Base-by-base conservation (phyloP, 2,329 filamentous ascomycete species). In the Penicillium sp. region DNA sequence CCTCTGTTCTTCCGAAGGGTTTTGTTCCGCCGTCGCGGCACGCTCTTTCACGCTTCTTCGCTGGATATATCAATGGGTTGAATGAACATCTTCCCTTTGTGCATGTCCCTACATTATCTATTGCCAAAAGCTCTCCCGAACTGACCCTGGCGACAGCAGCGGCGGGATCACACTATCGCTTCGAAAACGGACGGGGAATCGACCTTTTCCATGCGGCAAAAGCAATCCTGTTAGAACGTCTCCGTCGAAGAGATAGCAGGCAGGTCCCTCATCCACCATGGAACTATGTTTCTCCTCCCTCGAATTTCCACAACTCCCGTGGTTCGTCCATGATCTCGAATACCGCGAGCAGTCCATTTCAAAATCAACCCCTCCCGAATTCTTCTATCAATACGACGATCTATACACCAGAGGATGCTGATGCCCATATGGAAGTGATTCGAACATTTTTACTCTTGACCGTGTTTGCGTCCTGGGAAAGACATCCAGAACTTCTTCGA, bases 381-480 rank as follows among this genome's bases (percentile, higher is more conserved):
- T 63, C 65, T 38, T 56, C 70, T 5, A 34, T 69, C 18, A 73
- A 73, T 42, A 53, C 64, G 28, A 66, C 70, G 18, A 68, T 64
- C 10, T 72, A 72, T 48, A 63, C 65, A 1, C 63, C 60, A 10
- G 72, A 75, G 51, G 76, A 78, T 54, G 74, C 73, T 13, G 74
- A 76, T 59, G 74, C 74, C 24, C 73, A 76, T 46, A 77, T 79
- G 70, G 76, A 79, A 58, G 74, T 78, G 6, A 77, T 80, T 38
- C 74, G 77, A 47, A 78, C 79, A 0, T 75, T 81, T 23, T 59
- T 80, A 9, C 65, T 81, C 3, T 71, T 84, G n/a, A 83, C 82
- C 51, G 81, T 81, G 0, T 79, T 83, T 64, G 81, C 81, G 12
- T 83, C 81, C 0, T 85, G 82, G 82, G 80, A 81, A 48, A 77